A percentile compares a stretch with the other conserved stretches of the same genome.
Evolutionary conservation across 2,329 filamentous ascomycete species (phyloP).

Genomic region (Nectriaceae sp.): DNA sequence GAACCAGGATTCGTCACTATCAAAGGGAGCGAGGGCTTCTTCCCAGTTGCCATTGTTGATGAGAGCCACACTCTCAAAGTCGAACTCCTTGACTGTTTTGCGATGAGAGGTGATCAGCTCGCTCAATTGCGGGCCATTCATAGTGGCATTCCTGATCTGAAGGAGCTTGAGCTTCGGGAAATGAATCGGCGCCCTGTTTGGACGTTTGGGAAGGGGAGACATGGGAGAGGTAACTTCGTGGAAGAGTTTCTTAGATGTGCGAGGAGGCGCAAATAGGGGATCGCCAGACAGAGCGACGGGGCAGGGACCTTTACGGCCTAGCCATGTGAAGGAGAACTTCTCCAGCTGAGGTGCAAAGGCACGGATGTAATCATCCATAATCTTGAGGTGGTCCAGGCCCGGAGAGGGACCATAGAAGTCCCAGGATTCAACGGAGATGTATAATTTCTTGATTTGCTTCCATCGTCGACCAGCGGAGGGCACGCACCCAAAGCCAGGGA

Average conservation of each 20-base stretch:
- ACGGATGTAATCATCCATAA: slow-evolving; percentile 79
- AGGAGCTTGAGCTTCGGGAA: slow-evolving; percentile 71
- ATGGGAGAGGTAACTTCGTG: slow-evolving; percentile 65
- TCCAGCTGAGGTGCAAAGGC: slow-evolving; percentile 67
- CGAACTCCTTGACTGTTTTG: slow-evolving; percentile 71
- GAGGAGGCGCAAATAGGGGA: slow-evolving; percentile 63
- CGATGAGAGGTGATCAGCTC: slow-evolving; percentile 69
- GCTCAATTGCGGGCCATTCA: slow-evolving; percentile 71
- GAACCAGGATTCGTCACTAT: slow-evolving; percentile 44
- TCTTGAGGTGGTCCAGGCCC: slow-evolving; percentile 70
- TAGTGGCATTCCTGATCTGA: slow-evolving; percentile 70
- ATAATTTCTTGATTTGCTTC: slow-evolving; percentile 74
- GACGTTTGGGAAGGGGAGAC: slow-evolving; percentile 59
- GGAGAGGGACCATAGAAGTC: slow-evolving; percentile 61
- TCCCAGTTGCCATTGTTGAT: slow-evolving; percentile 74
- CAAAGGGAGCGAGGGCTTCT: slow-evolving; percentile 73
- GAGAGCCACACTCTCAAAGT: slow-evolving; percentile 76
- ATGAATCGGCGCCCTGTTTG: slow-evolving; percentile 56
- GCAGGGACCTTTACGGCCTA: slow-evolving; percentile 72
- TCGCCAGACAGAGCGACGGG: slow-evolving; percentile 72
- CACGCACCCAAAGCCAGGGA: slow-evolving; percentile 72
- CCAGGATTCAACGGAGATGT: slow-evolving; percentile 72
- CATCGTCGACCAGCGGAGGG: slow-evolving; percentile 73
- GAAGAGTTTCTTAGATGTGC: slow-evolving; percentile 59
- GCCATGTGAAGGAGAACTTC: slow-evolving; percentile 77